phyloP scores from a whole-genome alignment of 139 green algal species.

The Picochlorum sp. region DNA sequence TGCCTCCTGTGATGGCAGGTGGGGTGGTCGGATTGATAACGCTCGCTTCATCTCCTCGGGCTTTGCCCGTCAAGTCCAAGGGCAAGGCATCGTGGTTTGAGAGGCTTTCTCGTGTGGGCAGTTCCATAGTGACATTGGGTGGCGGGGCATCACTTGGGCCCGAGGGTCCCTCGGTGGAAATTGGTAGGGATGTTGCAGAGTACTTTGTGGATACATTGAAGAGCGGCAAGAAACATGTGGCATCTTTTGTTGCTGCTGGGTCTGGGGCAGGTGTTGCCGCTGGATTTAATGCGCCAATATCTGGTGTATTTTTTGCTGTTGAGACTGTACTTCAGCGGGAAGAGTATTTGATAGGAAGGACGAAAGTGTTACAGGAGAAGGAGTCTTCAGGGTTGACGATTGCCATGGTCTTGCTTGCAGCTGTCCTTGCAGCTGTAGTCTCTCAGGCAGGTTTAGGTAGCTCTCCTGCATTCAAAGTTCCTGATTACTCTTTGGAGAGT shows the following conservation, averaged over 20 bases:
- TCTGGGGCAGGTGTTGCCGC: conserved; percentile 80
- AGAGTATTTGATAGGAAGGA: neutral
- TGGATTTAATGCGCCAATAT: conserved; percentile 90
- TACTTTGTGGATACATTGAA: conserved; percentile 48
- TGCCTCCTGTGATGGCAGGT: conserved; percentile 24
- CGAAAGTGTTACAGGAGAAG: neutral
- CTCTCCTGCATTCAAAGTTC: conserved; percentile 57
- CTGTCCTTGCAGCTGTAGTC: conserved; percentile 55
- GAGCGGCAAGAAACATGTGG: conserved; percentile 39
- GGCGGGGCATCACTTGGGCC: conserved; percentile 78
- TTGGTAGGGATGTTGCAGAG: conserved; percentile 66
- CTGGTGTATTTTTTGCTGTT: conserved; percentile 89
- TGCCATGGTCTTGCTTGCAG: conserved; percentile 64
- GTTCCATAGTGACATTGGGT: conserved; percentile 69
- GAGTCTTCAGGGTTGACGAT: conserved; percentile 31
- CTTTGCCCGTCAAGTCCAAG: neutral
- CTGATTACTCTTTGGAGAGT: conserved; percentile 44
- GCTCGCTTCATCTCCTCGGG: conserved; percentile 5
- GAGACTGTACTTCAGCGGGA: conserved; percentile 68
- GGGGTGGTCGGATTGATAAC: conserved; percentile 18
- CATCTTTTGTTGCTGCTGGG: conserved; percentile 73
- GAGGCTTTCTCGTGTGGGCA: conserved; percentile 11
- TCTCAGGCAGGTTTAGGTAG: conserved; percentile 54
- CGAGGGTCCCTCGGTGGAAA: conserved; percentile 89
- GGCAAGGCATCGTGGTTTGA: neutral